phyloP scores from a whole-genome alignment of 2,329 filamentous ascomycete genomes.

The Colletotrichum abscissum region DNA sequence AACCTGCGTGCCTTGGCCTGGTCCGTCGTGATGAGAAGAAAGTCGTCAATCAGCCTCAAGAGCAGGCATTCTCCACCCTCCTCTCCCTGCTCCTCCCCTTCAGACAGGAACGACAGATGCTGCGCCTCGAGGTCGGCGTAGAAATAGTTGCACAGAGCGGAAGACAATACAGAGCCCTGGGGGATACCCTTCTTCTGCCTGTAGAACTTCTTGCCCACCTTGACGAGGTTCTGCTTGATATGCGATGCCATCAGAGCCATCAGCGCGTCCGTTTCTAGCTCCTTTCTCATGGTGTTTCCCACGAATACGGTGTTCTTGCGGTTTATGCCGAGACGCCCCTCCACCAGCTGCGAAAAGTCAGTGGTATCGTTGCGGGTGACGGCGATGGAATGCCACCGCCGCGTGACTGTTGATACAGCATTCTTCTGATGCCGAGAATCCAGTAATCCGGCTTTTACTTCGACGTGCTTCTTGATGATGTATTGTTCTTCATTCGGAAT shows the following conservation, averaged over 20 bases:
- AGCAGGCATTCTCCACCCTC: slow-evolving; percentile 68
- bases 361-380: slow-evolving; percentile 52
- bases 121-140: slow-evolving; percentile 87
- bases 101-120: slow-evolving; percentile 73
- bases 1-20: slow-evolving; percentile 76
- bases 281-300: slow-evolving; percentile 70
- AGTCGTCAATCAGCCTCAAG: slow-evolving; percentile 90
- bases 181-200: slow-evolving; percentile 91
- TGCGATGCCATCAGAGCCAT: slow-evolving; percentile 81
- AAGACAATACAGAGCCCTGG: slow-evolving; percentile 90
- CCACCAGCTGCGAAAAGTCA: slow-evolving; percentile 58
- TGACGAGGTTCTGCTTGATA: slow-evolving; percentile 86
- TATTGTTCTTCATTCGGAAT: slow-evolving; percentile 72
- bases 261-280: slow-evolving; percentile 68
- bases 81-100: slow-evolving; percentile 42
- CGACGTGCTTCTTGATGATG: slow-evolving; percentile 77
- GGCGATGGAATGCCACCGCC: slow-evolving; percentile 66
- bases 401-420: slow-evolving; percentile 50
- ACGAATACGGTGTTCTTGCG: slow-evolving; percentile 82
- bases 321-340: slow-evolving; percentile 49
- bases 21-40: slow-evolving; percentile 85
- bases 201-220: slow-evolving; percentile 89
- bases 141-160: slow-evolving; percentile 92
- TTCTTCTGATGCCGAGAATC: slow-evolving; percentile 40
- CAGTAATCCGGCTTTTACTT: slow-evolving; percentile 66